phyloP scores from a whole-genome alignment of 768 basidiomycete species.

The Coprinopsis strossmayeri region DNA sequence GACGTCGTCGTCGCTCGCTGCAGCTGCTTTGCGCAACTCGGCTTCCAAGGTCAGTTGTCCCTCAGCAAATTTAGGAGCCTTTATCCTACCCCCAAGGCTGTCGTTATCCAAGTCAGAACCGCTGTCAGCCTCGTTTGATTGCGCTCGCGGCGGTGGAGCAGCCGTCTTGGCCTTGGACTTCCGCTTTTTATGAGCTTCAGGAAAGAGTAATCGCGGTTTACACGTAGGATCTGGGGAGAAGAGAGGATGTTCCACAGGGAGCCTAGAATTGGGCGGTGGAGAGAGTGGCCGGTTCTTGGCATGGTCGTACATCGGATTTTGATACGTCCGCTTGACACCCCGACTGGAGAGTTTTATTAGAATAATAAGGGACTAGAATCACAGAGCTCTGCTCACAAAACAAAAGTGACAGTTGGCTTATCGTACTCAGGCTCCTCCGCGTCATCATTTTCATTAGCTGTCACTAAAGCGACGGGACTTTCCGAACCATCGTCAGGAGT shows the following conservation, averaged over 20 bases:
- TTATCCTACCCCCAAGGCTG: conserved; percentile 5
- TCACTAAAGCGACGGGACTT: conserved; percentile 24
- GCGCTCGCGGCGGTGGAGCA: conserved; percentile 1
- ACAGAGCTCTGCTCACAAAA: conserved; percentile 55
- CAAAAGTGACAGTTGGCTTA: conserved; percentile 60
- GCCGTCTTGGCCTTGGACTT: conserved; percentile 2
- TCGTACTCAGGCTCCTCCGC: conserved; percentile 38
- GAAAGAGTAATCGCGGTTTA: conserved; percentile 55
- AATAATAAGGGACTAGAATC: neutral
- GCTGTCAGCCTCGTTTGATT: conserved; percentile 8
- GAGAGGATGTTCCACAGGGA: conserved; percentile 60
- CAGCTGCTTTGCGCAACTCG: conserved; percentile 9
- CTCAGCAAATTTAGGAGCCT: conserved; percentile 8
- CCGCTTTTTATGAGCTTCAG: conserved; percentile 20
- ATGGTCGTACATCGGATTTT: conserved; percentile 56
- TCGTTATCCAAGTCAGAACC: conserved; percentile 4
- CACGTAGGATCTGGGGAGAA: conserved; percentile 52
- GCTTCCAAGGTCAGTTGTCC: conserved; percentile 11
- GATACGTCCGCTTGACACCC: conserved; percentile 54
- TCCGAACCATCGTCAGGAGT: conserved; percentile 30
- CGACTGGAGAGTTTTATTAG: conserved; percentile 38
- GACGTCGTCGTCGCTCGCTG: conserved; percentile 5
- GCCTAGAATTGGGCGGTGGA: conserved; percentile 39
- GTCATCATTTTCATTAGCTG: conserved; percentile 13
- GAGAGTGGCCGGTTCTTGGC: conserved; percentile 32